A percentile compares a stretch with the other conserved stretches of the same genome.
Conservation (phyloP, 225 moss, liverwort and hornwort species). For the Climacium dendroides region DNA sequence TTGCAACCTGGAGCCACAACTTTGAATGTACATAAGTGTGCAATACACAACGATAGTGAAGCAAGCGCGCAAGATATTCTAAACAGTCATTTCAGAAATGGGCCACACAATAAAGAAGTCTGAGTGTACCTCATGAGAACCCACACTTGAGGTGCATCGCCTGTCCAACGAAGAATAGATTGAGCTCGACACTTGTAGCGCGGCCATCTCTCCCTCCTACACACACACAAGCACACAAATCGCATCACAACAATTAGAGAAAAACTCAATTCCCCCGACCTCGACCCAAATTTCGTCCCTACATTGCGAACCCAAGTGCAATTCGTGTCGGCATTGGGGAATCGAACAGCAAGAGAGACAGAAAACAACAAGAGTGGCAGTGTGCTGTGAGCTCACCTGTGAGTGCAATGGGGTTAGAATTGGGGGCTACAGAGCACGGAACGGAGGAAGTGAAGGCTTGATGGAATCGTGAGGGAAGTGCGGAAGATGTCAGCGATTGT, state of each 20-base stretch:
- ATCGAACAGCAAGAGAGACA: neutral
- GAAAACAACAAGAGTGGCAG: neutral
- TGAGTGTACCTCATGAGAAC: slow-evolving; percentile 11
- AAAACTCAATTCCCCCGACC: too few species aligned
- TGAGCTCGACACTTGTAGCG: slow-evolving; percentile 22
- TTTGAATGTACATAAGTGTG: neutral
- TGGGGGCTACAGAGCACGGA: neutral
- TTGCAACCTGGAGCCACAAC: neutral
- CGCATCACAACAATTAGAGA: neutral
- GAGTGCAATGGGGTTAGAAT: neutral
- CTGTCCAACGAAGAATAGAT: slow-evolving; percentile 23
- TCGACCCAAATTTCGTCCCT: neutral
- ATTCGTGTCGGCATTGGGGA: neutral
- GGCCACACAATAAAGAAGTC: neutral
- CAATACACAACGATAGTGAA: neutral
- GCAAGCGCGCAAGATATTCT: neutral
- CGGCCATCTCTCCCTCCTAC: slow-evolving; percentile 16
- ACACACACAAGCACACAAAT: neutral
- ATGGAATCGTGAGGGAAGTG: neutral
- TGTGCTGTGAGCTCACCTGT: neutral
- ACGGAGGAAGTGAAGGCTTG: neutral
- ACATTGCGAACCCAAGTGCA: neutral
- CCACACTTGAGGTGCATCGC: neutral
- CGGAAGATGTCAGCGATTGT: neutral
- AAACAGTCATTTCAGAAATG: neutral